phyloP scores from a whole-genome alignment of 352 stramenopile species.

The Pythium phragmitis region DNA sequence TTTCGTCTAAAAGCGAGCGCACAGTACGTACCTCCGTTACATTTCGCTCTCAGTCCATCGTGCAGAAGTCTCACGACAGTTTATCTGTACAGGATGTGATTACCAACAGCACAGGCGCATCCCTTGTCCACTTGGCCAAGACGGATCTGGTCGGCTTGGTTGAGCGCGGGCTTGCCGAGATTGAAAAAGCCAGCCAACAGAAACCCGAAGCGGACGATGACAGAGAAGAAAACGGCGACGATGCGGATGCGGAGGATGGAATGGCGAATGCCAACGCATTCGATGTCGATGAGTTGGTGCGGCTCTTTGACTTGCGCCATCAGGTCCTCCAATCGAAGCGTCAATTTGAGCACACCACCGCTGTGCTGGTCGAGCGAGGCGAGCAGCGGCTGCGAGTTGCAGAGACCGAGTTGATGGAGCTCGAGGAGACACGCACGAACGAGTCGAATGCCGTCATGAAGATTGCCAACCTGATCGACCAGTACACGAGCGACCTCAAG shows the following conservation, averaged over 20 bases:
- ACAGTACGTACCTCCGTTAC: constrained; percentile 25
- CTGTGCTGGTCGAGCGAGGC: constrained; percentile 45
- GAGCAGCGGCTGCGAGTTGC: constrained; percentile 53
- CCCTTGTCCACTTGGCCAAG: constrained; percentile 75
- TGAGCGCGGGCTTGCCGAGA: constrained; percentile 54
- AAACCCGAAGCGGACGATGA: constrained; percentile 27
- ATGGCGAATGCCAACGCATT: constrained; percentile 31
- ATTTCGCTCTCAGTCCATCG: too few relatives aligned
- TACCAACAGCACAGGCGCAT: constrained; percentile 68
- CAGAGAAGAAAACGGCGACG: constrained; percentile 21
- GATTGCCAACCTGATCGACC: constrained; percentile 48
- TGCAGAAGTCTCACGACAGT: not conserved
- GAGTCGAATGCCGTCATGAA: constrained; percentile 49
- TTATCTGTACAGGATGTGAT: constrained; percentile 39
- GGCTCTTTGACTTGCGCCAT: constrained; percentile 74
- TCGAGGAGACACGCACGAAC: constrained; percentile 46
- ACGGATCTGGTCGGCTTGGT: constrained; percentile 62
- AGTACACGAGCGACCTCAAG: constrained; percentile 55
- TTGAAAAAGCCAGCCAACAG: constrained; percentile 35
- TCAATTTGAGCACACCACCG: constrained; percentile 65
- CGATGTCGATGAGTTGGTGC: constrained; percentile 64
- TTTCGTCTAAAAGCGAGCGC: constrained; percentile 56
- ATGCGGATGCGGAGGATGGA: constrained; percentile 1
- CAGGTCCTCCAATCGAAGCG: constrained; percentile 67
- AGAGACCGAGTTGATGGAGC: constrained; percentile 58